Evolutionary conservation across 176 grass and related monocot genomes (phyloP).

Genomic region (Oryza meridionalis): DNA sequence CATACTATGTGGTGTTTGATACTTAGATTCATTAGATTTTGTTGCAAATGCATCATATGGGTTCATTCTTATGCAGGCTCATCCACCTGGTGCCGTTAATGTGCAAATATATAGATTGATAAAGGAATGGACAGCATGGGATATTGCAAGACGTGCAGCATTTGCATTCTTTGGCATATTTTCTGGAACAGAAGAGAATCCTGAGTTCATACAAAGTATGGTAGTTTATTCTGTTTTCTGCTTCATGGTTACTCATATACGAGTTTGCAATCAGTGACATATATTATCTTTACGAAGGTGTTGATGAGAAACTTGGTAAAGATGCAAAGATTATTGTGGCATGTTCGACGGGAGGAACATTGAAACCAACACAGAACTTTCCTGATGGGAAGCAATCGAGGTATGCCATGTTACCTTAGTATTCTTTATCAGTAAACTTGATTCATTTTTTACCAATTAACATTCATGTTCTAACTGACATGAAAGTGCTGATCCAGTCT

Average conservation of each 20-base stretch:
- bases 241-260: constrained; percentile 28
- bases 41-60: not conserved
- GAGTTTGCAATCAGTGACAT: not conserved
- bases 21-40: not conserved
- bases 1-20: constrained; percentile 24
- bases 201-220: constrained; percentile 87
- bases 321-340: constrained; percentile 98
- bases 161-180: constrained; percentile 99
- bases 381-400: constrained; percentile 93
- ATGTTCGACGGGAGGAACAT: constrained; percentile 87
- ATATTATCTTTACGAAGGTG: constrained; percentile 46
- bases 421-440: constrained; percentile 7
- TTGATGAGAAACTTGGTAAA: constrained; percentile 77
- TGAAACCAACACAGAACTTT: constrained; percentile 86
- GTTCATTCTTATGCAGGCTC: constrained; percentile 54
- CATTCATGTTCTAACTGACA: not conserved
- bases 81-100: constrained; percentile 94
- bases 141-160: constrained; percentile 94
- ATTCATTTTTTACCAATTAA: not conserved
- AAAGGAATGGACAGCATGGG: constrained; percentile 99
- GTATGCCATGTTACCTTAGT: constrained; percentile 43
- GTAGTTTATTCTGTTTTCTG: not conserved
- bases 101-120: constrained; percentile 99
- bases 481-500: not conserved
- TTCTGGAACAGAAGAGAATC: constrained; percentile 96